These are phyloP conservation scores for Fusarium tupiense DNA, from an alignment of 2,329 filamentous ascomycete genomes.

Conservation along the genomic window DNA sequence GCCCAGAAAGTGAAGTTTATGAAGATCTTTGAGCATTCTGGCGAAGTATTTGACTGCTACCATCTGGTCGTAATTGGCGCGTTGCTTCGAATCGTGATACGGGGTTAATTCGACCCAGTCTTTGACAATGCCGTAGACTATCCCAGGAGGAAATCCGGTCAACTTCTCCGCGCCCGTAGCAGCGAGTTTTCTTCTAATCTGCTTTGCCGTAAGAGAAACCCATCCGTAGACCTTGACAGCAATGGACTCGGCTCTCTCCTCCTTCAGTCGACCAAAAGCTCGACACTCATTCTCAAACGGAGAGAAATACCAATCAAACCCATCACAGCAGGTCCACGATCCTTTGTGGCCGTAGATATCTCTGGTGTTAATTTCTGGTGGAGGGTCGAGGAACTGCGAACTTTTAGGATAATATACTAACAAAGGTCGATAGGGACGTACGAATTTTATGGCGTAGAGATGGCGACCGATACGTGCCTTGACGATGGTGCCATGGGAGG, in stretches of 20 bases:
- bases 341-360: not conserved
- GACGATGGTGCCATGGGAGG: not conserved
- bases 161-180: not conserved
- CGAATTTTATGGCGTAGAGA: constrained; percentile 1
- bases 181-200: not conserved
- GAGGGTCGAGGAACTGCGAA: not conserved
- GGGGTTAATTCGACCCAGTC: constrained; percentile 8
- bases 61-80: not conserved
- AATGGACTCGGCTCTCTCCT: not conserved
- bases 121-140: constrained; percentile 2
- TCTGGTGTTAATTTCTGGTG: not conserved
- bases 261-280: constrained; percentile 8
- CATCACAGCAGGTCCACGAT: not conserved
- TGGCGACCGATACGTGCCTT: not conserved
- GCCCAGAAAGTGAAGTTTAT: not conserved
- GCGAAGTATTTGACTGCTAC: not conserved
- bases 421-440: not conserved
- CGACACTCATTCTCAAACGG: constrained; percentile 22
- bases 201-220: not conserved
- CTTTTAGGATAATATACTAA: not conserved
- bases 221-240: constrained; percentile 15
- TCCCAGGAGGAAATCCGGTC: accelerated
- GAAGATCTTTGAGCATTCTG: constrained; percentile 2
- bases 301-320: not conserved
- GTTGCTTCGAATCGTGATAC: not conserved